Percentiles rank a stretch among this genome's conserved stretches.
These are phyloP conservation scores for Penicillium riverlandense DNA, from an alignment of 495 filamentous ascomycete genomes.

Conservation along the genomic window DNA sequence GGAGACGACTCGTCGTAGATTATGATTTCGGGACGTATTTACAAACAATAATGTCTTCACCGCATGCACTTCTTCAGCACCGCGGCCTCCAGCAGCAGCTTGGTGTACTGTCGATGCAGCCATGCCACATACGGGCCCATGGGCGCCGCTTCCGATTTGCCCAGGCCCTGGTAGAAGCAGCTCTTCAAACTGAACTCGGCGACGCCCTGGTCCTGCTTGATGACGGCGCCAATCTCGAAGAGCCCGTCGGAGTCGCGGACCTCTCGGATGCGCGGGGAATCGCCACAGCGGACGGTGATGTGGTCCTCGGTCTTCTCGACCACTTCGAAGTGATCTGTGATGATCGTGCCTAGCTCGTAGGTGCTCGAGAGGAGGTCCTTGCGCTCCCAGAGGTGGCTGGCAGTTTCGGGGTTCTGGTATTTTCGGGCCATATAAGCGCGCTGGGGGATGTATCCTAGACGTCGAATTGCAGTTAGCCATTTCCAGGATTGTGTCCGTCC, in stretches of 20 bases:
- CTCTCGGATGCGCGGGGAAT: conserved; percentile 49
- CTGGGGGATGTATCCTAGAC: conserved; percentile 52
- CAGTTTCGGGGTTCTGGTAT: conserved; percentile 54
- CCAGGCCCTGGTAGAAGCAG: conserved; percentile 52
- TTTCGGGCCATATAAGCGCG: conserved; percentile 54
- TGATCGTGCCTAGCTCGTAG: conserved; percentile 56
- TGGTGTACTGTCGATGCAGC: conserved; percentile 58
- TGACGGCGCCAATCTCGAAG: conserved; percentile 58
- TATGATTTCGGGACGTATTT: no score
- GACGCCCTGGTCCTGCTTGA: conserved; percentile 51
- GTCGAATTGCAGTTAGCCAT: no score
- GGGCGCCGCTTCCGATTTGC: conserved; percentile 35
- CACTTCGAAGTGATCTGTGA: conserved; percentile 75
- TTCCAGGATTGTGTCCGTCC: conserved; percentile 9
- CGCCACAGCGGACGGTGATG: conserved; percentile 61
- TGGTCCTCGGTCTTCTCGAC: conserved; percentile 54
- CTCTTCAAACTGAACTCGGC: conserved; percentile 65
- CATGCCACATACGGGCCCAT: conserved; percentile 50
- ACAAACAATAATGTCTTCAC: neutral
- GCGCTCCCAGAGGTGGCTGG: conserved; percentile 55
- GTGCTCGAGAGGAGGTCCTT: conserved; percentile 42
- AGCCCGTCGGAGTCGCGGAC: conserved; percentile 59
- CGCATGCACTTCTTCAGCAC: conserved; percentile 21
- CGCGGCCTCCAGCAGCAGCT: conserved; percentile 54
- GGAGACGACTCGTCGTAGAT: no score